phyloP scores from a whole-genome alignment of 305 asterid genomes.

The Fraxinus albicans region DNA sequence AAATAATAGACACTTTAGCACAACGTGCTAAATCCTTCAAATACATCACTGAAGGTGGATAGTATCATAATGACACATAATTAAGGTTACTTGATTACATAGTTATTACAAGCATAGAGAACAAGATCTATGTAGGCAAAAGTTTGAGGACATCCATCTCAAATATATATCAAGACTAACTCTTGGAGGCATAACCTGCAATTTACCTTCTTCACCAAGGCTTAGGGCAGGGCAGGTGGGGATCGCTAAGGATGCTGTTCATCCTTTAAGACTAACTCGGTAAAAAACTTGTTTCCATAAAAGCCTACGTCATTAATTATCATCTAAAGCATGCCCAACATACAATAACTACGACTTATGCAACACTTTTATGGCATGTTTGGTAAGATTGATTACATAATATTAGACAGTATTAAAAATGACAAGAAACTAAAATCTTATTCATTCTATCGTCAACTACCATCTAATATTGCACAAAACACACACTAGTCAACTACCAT shows the following conservation, averaged over 20 bases:
- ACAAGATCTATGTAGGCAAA: not conserved
- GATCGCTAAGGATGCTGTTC: no score
- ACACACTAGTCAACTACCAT: not conserved
- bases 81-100: constrained; percentile 9
- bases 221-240: no score
- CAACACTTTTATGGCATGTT: constrained; percentile 8
- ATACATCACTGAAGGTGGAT: not conserved
- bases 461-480: not conserved
- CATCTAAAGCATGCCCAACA: constrained; percentile 32
- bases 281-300: constrained; percentile 18
- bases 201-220: no score
- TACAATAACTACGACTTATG: constrained; percentile 26
- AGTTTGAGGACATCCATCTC: constrained; percentile 21
- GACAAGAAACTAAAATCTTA: not conserved
- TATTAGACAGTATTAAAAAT: not conserved
- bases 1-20: not conserved
- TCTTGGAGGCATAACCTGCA: no score
- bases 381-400: not conserved
- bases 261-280: not conserved
- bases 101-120: constrained; percentile 15
- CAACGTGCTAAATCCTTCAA: not conserved
- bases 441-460: not conserved
- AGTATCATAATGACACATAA: not conserved
- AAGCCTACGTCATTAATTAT: constrained; percentile 26
- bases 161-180: not conserved